Evolutionary conservation across 257 asterid genomes (phyloP).

Genomic region (Perilla frutescens): DNA sequence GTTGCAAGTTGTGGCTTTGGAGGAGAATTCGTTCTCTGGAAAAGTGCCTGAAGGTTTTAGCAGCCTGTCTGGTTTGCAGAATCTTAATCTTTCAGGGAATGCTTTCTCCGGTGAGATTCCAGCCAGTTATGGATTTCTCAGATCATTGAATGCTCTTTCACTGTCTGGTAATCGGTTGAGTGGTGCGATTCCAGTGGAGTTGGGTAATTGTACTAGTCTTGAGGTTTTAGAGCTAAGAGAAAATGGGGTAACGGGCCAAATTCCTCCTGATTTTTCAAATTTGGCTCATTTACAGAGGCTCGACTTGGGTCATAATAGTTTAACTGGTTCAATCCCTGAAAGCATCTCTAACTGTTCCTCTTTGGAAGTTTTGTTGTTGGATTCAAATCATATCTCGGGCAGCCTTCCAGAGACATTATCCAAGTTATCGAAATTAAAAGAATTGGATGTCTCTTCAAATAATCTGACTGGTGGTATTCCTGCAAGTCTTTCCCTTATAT

Average conservation of each 20-base stretch:
- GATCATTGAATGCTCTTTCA: constrained; percentile 59
- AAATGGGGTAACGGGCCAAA: constrained; percentile 50
- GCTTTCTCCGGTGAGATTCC: constrained; percentile 68
- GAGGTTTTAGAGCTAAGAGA: constrained; percentile 58
- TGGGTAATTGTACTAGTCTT: constrained; percentile 67
- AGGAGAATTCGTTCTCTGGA: constrained; percentile 67
- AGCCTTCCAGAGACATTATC: constrained; percentile 58
- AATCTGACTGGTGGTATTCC: constrained; percentile 68
- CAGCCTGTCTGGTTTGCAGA: constrained; percentile 68
- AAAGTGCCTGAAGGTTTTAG: constrained; percentile 85
- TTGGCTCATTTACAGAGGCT: constrained; percentile 62
- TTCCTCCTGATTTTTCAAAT: constrained; percentile 58
- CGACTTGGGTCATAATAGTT: constrained; percentile 66
- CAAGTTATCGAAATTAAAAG: constrained; percentile 49
- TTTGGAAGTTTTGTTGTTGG: constrained; percentile 51
- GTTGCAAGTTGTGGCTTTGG: constrained; percentile 63
- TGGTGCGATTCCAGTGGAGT: constrained; percentile 62
- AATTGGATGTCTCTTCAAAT: constrained; percentile 63
- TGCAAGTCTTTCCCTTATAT: constrained; percentile 47
- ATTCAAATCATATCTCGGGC: constrained; percentile 68
- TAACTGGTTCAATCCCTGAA: constrained; percentile 64
- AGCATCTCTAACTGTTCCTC: constrained; percentile 65
- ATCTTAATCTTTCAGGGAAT: constrained; percentile 72
- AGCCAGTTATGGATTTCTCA: constrained; percentile 69
- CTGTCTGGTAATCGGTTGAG: constrained; percentile 53